These are phyloP conservation scores for Leccinum olivaceoglutinosum DNA, from an alignment of 1,284 basidiomycete species.

Conservation along the genomic window DNA sequence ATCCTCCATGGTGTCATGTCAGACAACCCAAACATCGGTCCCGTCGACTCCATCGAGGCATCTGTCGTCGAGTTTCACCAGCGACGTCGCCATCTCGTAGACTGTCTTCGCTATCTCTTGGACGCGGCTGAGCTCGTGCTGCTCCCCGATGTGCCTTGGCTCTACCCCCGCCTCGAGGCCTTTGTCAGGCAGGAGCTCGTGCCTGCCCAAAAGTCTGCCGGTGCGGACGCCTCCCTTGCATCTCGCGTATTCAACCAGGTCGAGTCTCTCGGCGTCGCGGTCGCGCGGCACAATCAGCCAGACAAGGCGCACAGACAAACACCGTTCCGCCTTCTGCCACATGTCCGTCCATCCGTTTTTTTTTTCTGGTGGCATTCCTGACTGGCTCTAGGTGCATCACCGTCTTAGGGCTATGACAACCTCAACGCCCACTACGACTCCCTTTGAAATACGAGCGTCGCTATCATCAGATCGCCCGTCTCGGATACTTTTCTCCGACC, in stretches of 20 bases:
- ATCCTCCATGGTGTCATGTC: constrained; percentile 61
- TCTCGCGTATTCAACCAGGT: constrained; percentile 59
- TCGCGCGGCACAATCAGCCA: constrained; percentile 50
- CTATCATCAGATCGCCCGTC: constrained; percentile 53
- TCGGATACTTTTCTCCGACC: constrained; percentile 52
- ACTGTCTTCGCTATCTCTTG: constrained; percentile 55
- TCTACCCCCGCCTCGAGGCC: constrained; percentile 44
- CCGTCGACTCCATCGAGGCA: constrained; percentile 54
- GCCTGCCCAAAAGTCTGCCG: constrained; percentile 27
- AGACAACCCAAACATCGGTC: constrained; percentile 56
- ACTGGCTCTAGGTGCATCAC: constrained; percentile 31
- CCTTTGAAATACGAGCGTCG: constrained; percentile 64
- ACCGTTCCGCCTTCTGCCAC: constrained; percentile 50
- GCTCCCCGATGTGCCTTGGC: constrained; percentile 34
- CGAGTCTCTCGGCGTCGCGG: constrained; percentile 47
- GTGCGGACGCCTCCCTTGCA: constrained; percentile 39
- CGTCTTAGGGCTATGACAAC: constrained; percentile 58
- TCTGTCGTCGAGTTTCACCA: constrained; percentile 64
- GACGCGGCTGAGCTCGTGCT: constrained; percentile 40
- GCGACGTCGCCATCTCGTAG: constrained; percentile 60
- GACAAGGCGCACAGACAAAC: constrained; percentile 58
- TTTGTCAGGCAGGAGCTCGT: constrained; percentile 54
- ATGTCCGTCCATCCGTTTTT: constrained; percentile 33
- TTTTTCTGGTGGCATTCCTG: not conserved
- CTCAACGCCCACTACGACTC: constrained; percentile 64